Evolutionary conservation across 2,329 filamentous ascomycete genomes (phyloP).

Genomic region (Penicillium digitatum): DNA sequence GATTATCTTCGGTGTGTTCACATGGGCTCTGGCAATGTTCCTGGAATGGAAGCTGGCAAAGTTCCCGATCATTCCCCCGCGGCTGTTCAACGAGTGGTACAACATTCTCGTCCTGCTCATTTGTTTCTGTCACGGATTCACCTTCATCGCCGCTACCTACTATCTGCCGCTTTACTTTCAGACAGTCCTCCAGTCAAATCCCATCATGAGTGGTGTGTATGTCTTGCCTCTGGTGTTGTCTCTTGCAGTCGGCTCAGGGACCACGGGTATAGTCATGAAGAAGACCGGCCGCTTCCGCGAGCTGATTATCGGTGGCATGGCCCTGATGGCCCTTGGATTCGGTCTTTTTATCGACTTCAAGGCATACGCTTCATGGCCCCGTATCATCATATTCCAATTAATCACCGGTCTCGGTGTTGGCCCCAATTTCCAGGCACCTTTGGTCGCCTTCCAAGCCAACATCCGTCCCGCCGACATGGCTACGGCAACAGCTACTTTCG

Average conservation of each 20-base stretch:
- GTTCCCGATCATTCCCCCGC: constrained; percentile 73
- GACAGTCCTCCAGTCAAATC: constrained; percentile 63
- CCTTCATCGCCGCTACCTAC: constrained; percentile 74
- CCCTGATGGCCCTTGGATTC: constrained; percentile 60
- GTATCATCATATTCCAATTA: constrained; percentile 54
- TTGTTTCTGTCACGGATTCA: constrained; percentile 69
- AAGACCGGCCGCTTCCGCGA: constrained; percentile 65
- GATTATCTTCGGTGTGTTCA: constrained; percentile 66
- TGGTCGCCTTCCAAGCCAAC: constrained; percentile 62
- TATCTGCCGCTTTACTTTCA: constrained; percentile 86
- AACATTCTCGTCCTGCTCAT: constrained; percentile 63
- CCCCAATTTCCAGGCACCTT: constrained; percentile 59
- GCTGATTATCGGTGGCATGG: constrained; percentile 57
- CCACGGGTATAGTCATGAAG: constrained; percentile 65
- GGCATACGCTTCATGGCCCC: constrained; percentile 51
- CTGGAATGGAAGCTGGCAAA: constrained; percentile 70
- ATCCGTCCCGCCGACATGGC: constrained; percentile 59
- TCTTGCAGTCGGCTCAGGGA: constrained; percentile 60
- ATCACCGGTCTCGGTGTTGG: constrained; percentile 60
- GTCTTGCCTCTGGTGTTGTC: constrained; percentile 66
- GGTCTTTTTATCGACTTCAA: constrained; percentile 61
- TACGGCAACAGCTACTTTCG: constrained; percentile 59
- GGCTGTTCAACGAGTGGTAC: constrained; percentile 63
- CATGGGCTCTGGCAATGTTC: constrained; percentile 63
- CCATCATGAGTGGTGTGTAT: constrained; percentile 70